Conservation (phyloP, 2,329 filamentous ascomycete species). For the Alternaria ventricosa region DNA sequence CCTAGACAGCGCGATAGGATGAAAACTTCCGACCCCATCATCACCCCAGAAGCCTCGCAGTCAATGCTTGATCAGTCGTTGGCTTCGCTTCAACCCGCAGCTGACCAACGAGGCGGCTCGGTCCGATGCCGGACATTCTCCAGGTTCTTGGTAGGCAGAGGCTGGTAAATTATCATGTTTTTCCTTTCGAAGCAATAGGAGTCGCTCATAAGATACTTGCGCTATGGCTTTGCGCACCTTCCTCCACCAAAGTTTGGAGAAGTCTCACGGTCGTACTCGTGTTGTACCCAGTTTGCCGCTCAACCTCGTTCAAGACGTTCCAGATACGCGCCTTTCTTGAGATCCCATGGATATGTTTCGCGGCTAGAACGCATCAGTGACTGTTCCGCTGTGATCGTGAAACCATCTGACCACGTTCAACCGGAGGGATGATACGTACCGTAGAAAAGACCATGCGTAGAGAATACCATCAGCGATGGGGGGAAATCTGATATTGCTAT, state of each 20-base stretch:
- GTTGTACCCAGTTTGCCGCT: slow-evolving; percentile 41
- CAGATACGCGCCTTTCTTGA: slow-evolving; percentile 43
- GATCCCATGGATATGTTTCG: slow-evolving; percentile 43
- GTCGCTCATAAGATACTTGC: not conserved
- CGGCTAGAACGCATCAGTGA: slow-evolving; percentile 25
- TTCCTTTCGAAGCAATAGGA: not conserved
- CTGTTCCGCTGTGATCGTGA: not conserved
- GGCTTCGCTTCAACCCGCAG: not conserved
- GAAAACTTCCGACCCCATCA: not conserved
- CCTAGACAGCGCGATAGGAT: not conserved
- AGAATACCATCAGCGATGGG: slow-evolving; percentile 39
- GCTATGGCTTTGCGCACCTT: not conserved
- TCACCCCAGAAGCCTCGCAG: not conserved
- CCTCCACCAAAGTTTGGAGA: slow-evolving; percentile 35
- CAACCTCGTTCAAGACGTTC: slow-evolving; percentile 41
- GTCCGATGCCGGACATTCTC: not conserved
- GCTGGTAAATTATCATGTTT: not conserved
- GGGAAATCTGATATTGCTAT: slow-evolving; percentile 45
- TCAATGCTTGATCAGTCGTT: not conserved
- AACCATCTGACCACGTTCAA: not conserved
- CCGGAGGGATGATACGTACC: slow-evolving; percentile 21
- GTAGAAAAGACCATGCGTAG: slow-evolving; percentile 41
- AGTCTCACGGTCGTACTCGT: slow-evolving; percentile 35
- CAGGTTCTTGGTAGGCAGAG: not conserved
- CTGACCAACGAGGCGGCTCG: not conserved